phyloP scores from a whole-genome alignment of 495 filamentous ascomycete species.

The Chaetomium cochliodes region DNA sequence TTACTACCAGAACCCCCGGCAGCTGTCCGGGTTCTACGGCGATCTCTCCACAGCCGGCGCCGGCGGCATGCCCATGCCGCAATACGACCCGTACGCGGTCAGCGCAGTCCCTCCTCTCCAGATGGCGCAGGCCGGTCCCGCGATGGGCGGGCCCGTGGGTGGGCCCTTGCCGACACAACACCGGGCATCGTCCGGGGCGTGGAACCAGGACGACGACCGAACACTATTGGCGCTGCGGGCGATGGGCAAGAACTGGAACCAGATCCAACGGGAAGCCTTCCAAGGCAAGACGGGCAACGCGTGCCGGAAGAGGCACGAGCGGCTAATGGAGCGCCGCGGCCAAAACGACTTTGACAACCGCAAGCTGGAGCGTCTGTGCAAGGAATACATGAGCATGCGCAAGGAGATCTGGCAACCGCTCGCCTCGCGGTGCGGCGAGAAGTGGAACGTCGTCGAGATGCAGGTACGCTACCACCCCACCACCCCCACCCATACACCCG shows the following conservation, averaged over 20 bases:
- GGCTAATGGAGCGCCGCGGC: slow-evolving; percentile 65
- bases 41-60: slow-evolving; percentile 30
- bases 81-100: slow-evolving; percentile 43
- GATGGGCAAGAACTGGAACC: slow-evolving; percentile 67
- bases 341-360: slow-evolving; percentile 66
- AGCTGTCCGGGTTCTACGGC: slow-evolving; percentile 32
- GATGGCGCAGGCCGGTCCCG: slow-evolving; percentile 31
- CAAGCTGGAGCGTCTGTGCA: slow-evolving; percentile 63
- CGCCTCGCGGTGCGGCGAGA: slow-evolving; percentile 61
- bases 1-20: slow-evolving; percentile 34
- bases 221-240: slow-evolving; percentile 60
- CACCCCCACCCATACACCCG: not conserved
- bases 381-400: slow-evolving; percentile 65
- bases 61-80: slow-evolving; percentile 30
- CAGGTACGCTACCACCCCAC: slow-evolving; percentile 53
- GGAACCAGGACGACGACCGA: slow-evolving; percentile 64
- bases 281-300: slow-evolving; percentile 73
- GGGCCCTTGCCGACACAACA: slow-evolving; percentile 40
- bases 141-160: slow-evolving; percentile 37
- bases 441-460: slow-evolving; percentile 66
- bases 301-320: slow-evolving; percentile 74
- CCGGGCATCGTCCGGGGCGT: slow-evolving; percentile 56
- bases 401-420: slow-evolving; percentile 70
- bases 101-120: slow-evolving; percentile 38
- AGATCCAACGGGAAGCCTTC: slow-evolving; percentile 67